Conservation (phyloP, 441 rosid species). For the Cnidoscolus chayamansa region DNA sequence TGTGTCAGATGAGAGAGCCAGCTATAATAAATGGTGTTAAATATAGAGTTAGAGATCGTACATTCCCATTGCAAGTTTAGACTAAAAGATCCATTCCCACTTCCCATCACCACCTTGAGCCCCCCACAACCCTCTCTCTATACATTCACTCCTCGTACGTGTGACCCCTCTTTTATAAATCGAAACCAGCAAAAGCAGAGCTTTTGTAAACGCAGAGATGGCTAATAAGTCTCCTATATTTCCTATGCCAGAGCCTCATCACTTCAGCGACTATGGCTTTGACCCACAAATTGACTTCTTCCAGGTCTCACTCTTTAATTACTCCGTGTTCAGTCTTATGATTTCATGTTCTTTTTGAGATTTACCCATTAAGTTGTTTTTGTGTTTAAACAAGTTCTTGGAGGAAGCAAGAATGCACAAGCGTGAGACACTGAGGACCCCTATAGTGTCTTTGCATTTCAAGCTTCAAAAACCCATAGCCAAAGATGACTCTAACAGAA, state of each 20-base stretch:
- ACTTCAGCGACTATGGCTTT: constrained; percentile 85
- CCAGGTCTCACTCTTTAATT: constrained; percentile 39
- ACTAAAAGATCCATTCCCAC: constrained; percentile 14
- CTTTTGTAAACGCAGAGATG: constrained; percentile 19
- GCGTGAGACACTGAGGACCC: constrained; percentile 37
- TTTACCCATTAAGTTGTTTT: neutral
- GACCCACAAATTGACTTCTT: constrained; percentile 78
- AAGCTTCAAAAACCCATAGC: constrained; percentile 80
- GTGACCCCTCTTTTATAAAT: neutral
- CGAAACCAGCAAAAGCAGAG: neutral
- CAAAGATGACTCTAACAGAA: constrained; percentile 42
- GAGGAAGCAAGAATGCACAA: constrained; percentile 74
- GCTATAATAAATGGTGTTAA: too few species aligned
- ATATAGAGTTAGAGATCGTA: too few species aligned
- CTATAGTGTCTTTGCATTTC: constrained; percentile 53
- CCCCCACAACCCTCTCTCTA: constrained; percentile 17
- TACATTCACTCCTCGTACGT: too few species aligned
- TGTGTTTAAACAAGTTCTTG: constrained; percentile 38
- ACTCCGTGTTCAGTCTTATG: neutral
- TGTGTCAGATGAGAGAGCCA: too few species aligned
- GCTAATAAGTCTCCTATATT: constrained; percentile 60
- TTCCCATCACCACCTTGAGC: constrained; percentile 24
- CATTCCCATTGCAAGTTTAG: too few species aligned
- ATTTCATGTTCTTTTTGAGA: neutral
- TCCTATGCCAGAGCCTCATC: constrained; percentile 61